These are phyloP conservation scores for Crotalaria pallida DNA, from an alignment of 306 rosid species.

Conservation along the genomic window DNA sequence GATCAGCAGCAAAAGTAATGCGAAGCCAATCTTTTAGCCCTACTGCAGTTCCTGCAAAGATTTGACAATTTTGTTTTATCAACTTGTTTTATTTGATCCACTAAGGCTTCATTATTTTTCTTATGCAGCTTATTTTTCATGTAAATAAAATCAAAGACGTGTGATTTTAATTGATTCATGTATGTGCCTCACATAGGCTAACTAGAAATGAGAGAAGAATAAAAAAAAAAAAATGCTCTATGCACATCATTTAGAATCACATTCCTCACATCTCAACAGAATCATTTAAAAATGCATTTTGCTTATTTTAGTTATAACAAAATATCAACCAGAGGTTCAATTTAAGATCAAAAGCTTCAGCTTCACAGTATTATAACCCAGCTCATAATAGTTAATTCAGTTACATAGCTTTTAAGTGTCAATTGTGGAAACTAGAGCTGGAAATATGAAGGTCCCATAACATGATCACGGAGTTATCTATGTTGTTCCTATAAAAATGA, in stretches of 20 bases:
- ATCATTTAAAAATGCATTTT: too few relatives aligned
- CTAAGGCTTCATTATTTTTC: not conserved
- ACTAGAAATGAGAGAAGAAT: not conserved
- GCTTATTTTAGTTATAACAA: too few relatives aligned
- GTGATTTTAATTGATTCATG: not conserved
- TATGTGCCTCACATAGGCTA: not conserved
- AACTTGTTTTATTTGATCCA: not conserved
- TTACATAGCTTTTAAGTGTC: not conserved
- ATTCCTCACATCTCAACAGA: too few relatives aligned
- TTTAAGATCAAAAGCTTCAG: too few relatives aligned
- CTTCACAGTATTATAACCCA: too few relatives aligned
- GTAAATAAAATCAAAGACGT: not conserved
- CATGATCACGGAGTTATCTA: not conserved
- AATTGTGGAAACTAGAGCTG: not conserved
- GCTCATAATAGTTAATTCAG: not conserved
- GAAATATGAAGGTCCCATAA: not conserved
- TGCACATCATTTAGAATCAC: too few relatives aligned
- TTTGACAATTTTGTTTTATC: not conserved
- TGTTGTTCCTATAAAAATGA: not conserved
- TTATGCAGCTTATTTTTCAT: conserved; percentile 1
- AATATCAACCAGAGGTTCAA: too few relatives aligned
- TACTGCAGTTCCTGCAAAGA: conserved; percentile 42
- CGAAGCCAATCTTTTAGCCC: conserved; percentile 55
- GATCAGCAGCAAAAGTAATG: conserved; percentile 45
- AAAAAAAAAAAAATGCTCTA: too few relatives aligned